A percentile compares a stretch with the other conserved stretches of the same genome.
These are phyloP conservation scores for Aspergillus tubingensis DNA, from an alignment of 2,329 filamentous ascomycete genomes.

Conservation along the genomic window DNA sequence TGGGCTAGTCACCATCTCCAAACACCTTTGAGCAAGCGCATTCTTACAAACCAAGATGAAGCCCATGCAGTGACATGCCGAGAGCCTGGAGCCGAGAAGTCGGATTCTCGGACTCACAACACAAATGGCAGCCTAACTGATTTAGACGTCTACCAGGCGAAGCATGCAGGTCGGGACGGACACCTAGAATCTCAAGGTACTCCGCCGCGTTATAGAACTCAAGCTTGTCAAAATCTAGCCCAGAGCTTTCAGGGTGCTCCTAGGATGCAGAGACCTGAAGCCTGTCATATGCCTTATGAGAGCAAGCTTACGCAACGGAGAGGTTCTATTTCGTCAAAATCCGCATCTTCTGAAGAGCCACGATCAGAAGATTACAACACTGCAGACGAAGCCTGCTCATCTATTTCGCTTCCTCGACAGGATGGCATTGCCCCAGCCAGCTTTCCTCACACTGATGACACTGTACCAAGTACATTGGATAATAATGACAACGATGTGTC, in stretches of 20 bases:
- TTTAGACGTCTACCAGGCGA: neutral
- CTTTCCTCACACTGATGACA: neutral
- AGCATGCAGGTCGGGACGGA: neutral
- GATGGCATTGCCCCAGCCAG: constrained; percentile 6
- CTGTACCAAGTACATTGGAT: neutral
- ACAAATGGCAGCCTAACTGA: neutral
- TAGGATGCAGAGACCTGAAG: neutral
- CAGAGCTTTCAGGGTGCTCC: neutral
- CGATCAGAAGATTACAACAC: constrained; percentile 35
- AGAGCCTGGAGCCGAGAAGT: neutral
- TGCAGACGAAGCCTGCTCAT: constrained; percentile 30
- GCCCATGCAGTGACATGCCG: too few relatives aligned
- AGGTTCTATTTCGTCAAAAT: constrained; percentile 16
- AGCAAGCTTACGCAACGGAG: constrained; percentile 7
- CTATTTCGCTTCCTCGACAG: constrained; percentile 15
- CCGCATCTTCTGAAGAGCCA: constrained; percentile 21
- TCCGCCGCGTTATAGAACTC: neutral
- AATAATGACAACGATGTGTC: neutral
- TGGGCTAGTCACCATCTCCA: neutral
- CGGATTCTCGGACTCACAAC: neutral
- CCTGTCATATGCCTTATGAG: neutral
- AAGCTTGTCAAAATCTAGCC: neutral
- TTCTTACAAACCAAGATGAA: too few relatives aligned
- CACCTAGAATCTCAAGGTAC: neutral
- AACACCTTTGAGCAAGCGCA: neutral